A percentile compares a stretch with the other conserved stretches of the same genome.
These are phyloP conservation scores for Catharanthus roseus DNA, from an alignment of 257 asterid genomes.

Conservation along the genomic window DNA sequence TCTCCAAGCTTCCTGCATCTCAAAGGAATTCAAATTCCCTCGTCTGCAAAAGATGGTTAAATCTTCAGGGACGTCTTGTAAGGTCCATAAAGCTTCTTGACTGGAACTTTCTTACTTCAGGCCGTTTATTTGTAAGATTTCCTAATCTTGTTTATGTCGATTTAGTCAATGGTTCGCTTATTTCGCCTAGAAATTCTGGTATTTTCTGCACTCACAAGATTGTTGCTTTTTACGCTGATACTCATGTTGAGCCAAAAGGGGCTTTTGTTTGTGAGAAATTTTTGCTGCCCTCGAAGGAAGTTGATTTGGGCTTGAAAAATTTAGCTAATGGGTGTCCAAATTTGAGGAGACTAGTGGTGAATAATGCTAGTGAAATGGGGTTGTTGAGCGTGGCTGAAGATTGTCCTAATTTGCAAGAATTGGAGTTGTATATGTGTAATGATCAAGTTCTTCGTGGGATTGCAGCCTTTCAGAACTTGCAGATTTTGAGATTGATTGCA, in stretches of 20 bases:
- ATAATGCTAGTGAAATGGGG: constrained; percentile 71
- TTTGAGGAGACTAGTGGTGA: constrained; percentile 44
- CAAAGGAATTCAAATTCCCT: constrained; percentile 55
- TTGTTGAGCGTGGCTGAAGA: constrained; percentile 61
- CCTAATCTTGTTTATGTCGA: constrained; percentile 68
- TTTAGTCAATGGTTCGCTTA: constrained; percentile 45
- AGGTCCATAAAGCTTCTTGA: constrained; percentile 67
- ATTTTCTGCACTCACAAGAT: constrained; percentile 36
- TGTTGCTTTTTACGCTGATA: constrained; percentile 36
- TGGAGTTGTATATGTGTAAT: constrained; percentile 57
- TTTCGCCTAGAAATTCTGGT: constrained; percentile 41
- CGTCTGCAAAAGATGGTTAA: constrained; percentile 76
- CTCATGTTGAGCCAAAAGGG: constrained; percentile 35
- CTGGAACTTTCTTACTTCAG: constrained; percentile 69
- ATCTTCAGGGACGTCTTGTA: constrained; percentile 75
- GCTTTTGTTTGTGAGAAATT: constrained; percentile 34
- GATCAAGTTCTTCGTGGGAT: constrained; percentile 65
- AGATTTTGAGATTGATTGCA: constrained; percentile 53
- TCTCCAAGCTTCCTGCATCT: constrained; percentile 48
- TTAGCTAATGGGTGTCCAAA: constrained; percentile 56
- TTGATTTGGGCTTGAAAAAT: constrained; percentile 49
- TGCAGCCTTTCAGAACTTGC: constrained; percentile 57
- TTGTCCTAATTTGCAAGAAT: constrained; percentile 61
- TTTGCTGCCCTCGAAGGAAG: constrained; percentile 37
- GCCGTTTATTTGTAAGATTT: constrained; percentile 61